These are phyloP conservation scores for Talaromyces sp. DNA, from an alignment of 2,329 filamentous ascomycete species.

Conservation along the genomic window DNA sequence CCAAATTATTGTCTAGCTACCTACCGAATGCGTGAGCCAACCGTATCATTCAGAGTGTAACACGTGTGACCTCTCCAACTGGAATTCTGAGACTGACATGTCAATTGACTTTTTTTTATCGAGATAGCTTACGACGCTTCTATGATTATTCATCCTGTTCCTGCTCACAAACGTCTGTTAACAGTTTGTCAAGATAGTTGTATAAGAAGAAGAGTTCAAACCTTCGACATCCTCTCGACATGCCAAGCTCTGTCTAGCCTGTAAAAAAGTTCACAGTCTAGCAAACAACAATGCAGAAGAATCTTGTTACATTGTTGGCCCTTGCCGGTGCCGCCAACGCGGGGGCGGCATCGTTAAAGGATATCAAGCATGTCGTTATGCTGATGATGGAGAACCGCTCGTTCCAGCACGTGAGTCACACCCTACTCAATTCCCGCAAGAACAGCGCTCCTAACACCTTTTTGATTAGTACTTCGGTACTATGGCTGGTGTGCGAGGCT, in stretches of 20 bases:
- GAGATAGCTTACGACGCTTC: not conserved
- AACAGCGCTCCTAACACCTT: not conserved
- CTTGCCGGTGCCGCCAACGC: slow-evolving; percentile 18
- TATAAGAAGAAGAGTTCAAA: not conserved
- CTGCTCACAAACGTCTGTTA: not conserved
- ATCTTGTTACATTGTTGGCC: slow-evolving; percentile 6
- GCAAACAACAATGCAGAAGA: slow-evolving; percentile 17
- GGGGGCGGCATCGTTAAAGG: slow-evolving; percentile 43
- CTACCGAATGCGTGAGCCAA: not conserved
- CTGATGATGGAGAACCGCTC: slow-evolving; percentile 55
- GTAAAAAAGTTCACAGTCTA: not conserved
- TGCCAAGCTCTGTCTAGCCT: not conserved
- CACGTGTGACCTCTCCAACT: not conserved
- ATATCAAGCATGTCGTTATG: slow-evolving; percentile 57
- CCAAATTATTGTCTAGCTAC: not conserved
- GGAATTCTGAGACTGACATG: not conserved
- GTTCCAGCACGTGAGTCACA: slow-evolving; percentile 34
- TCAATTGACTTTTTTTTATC: not conserved
- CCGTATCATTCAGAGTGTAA: not conserved
- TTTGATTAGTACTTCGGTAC: slow-evolving; percentile 52
- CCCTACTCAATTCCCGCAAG: not conserved
- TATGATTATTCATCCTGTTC: not conserved
- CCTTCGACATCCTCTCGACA: not conserved
- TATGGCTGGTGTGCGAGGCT: slow-evolving; percentile 55
- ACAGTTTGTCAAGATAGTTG: not conserved